phyloP scores from a whole-genome alignment of 371 early-diverging fungal species.

The Cokeromyces recurvatus region DNA sequence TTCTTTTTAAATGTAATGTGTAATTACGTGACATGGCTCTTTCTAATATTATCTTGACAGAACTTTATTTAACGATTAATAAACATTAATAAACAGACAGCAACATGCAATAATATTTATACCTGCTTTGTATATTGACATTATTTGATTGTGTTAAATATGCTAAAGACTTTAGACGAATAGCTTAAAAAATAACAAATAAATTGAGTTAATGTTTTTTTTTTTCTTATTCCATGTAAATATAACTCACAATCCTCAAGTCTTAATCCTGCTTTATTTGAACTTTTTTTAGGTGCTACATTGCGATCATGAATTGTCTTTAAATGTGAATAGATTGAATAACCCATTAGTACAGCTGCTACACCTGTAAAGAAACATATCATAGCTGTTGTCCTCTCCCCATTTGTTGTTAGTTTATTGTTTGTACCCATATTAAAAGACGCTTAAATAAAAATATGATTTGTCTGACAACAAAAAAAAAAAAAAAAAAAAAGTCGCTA shows the following conservation, averaged over 20 bases:
- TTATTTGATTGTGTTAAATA: slow-evolving; percentile 60
- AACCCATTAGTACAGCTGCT: slow-evolving; percentile 50
- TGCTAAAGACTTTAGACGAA: slow-evolving; percentile 51
- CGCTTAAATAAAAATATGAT: too few species aligned
- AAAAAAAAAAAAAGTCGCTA: too few species aligned
- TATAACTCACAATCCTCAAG: slow-evolving; percentile 49
- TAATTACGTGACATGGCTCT: slow-evolving; percentile 61
- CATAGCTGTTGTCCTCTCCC: slow-evolving; percentile 6
- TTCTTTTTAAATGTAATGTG: background rate
- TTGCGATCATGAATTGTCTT: slow-evolving; percentile 35
- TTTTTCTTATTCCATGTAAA: background rate
- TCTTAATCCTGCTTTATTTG: slow-evolving; percentile 16
- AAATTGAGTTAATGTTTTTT: background rate
- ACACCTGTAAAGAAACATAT: slow-evolving; percentile 46
- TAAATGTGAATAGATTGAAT: slow-evolving; percentile 56
- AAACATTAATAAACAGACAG: too few species aligned
- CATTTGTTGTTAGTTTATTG: too few species aligned
- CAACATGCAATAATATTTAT: too few species aligned
- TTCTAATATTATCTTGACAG: slow-evolving; percentile 59
- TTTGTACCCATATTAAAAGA: too few species aligned
- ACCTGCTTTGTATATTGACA: slow-evolving; percentile 70
- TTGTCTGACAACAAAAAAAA: too few species aligned
- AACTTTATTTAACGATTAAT: slow-evolving; percentile 39
- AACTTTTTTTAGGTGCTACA: slow-evolving; percentile 13
- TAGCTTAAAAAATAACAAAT: too few species aligned